Evolutionary conservation across 2,329 filamentous ascomycete species (phyloP), one percentile per base, ranked within the genome.

Genomic region (Colletotrichum sp.): DNA sequence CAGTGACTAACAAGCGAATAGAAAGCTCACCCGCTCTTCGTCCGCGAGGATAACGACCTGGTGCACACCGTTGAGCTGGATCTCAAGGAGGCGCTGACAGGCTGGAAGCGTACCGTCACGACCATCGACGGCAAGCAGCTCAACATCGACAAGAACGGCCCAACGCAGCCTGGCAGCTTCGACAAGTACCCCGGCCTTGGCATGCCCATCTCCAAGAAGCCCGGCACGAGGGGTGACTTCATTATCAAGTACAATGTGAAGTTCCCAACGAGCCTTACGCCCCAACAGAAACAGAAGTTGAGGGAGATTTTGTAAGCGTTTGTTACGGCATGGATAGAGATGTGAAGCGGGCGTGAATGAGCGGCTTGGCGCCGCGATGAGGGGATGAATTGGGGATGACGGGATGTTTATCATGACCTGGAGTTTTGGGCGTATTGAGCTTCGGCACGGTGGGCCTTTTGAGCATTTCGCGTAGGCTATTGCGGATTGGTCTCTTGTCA

Each of bases 191-290:
- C 97, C 0, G 91, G 92, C 7, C 89, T 95, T n/a, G 97, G 97
- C 75, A 99, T 99, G 97, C 96, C 96, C 49, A 93, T 97, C 81
- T 95, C 95, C 77, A 99, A 98, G 90, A 96, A 96, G 83, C 95
- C 95, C 0, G 92, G 88, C 75, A 91, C 96, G 80, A 91, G 96
- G 72, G 97, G 97, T 29, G 95, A 98, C 82, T 95, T 99, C 79
- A 87, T 99, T 75, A 90, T 99, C 76, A 94, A 93, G 76, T 96
- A 98, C 81, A 97, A 97, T 82, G 96, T 99, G 84, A 96, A 95
- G 83, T 99, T 98, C 88, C 97, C 97, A 0, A 93, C 92, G 5
- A 93, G 86, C 55, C 86, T 99, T 85, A 96, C 95, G 6, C 73
- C 90, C 9, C 87, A 90, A 6, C 96, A 99, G 87, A 99, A 98